Base-by-base conservation (phyloP, 2,329 filamentous ascomycete genomes). In the Xylariaceae sp. region DNA sequence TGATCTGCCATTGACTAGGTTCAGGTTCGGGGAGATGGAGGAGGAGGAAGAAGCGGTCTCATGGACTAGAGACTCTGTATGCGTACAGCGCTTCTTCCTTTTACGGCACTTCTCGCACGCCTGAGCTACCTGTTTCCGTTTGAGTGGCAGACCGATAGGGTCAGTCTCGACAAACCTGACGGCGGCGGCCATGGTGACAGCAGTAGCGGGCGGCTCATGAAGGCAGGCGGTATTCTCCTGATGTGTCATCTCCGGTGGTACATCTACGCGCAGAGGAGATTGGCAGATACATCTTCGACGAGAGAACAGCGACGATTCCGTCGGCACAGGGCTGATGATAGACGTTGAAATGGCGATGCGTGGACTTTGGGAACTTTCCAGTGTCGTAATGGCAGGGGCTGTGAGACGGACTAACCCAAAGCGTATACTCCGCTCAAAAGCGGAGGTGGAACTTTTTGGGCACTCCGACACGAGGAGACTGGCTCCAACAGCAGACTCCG, bases 121-220 rank as follows among this genome's bases (percentile, higher is more conserved):
- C 31, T 83, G 80, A 51, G 76, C 74, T 18, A 82, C 79, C 61
- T 84, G 82, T 57, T 81, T 81, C 46, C 81, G 71, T 69, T 85
- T 85, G 49, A 81, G 70, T 5, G 80, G 80, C 52, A 83, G 66
- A 16, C 80, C 80, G 19, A 71, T 71, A 6, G 72, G 71, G 64
- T 83, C 78, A 12, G 79, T 78, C 48, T 75, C 78, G 51, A 84
- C 76, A 63, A 84, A 84, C 61, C 77, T 81, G 66, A 83, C 79
- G 65, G 70, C 69, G 50, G 16, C 53, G 42, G 42, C 33, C 6
- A 16, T 33, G 10, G 19, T 14, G 31, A 7, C 13, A 33, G 42
- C 3, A n/a, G 14, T 16, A 9, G 28, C 45, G 41, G 31, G 19
- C 13, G 16, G 22, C 7, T 18, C 22, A 28, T 28, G 18, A 43